phyloP scores from a whole-genome alignment of 164 flowering plant species.

The Aristolochia fimbriata region DNA sequence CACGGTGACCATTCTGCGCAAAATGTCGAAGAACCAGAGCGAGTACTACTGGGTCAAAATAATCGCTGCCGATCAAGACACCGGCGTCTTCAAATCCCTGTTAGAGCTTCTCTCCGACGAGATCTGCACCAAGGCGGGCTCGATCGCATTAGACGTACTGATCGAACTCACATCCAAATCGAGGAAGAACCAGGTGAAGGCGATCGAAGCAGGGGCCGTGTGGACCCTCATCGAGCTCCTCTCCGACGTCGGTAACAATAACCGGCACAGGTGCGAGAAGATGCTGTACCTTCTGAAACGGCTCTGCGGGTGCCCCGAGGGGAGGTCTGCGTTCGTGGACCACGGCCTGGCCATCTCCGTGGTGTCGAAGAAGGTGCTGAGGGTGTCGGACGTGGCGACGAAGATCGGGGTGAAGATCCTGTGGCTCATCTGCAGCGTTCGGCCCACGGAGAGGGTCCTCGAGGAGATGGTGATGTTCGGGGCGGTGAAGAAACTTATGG shows the following conservation, averaged over 20 bases:
- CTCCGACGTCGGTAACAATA: constrained; percentile 37
- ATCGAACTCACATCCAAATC: constrained; percentile 29
- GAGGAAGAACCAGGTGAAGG: constrained; percentile 32
- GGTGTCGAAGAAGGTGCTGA: constrained; percentile 38
- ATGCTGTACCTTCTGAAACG: constrained; percentile 38
- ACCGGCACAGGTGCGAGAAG: constrained; percentile 42
- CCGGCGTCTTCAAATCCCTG: constrained; percentile 46
- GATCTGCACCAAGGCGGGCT: constrained; percentile 35
- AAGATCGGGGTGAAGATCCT: constrained; percentile 48
- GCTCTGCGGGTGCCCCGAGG: constrained; percentile 56
- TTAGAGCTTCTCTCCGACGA: constrained; percentile 55
- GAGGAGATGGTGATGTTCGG: constrained; percentile 60
- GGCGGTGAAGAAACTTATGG: constrained; percentile 45
- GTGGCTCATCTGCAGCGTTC: constrained; percentile 30
- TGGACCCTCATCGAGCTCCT: constrained; percentile 50
- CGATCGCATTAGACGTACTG: constrained; percentile 41
- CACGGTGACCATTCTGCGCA: constrained; percentile 25
- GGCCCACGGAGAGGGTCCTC: constrained; percentile 36
- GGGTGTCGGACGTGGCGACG: constrained; percentile 34
- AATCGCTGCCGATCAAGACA: constrained; percentile 24
- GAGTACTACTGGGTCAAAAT: constrained; percentile 29
- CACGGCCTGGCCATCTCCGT: constrained; percentile 50
- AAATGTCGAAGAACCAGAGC: constrained; percentile 20
- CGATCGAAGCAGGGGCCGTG: constrained; percentile 59
- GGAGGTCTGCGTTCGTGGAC: constrained; percentile 49